phyloP scores from a whole-genome alignment of 352 stramenopile genomes.

The Plasmopara halstedii region DNA sequence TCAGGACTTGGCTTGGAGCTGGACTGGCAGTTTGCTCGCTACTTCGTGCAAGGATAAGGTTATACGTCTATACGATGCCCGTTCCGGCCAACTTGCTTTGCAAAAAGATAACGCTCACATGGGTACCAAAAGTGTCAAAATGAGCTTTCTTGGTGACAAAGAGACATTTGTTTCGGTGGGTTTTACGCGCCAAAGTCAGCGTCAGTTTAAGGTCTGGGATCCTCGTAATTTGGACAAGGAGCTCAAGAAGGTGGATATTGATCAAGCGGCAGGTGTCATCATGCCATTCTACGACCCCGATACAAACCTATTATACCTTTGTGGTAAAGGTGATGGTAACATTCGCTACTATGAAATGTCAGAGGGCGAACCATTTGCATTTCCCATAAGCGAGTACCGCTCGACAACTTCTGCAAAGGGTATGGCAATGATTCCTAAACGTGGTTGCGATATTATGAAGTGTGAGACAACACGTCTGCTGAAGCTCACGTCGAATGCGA shows the following conservation, averaged over 20 bases:
- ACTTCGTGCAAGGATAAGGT: constrained; percentile 98
- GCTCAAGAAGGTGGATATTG: constrained; percentile 93
- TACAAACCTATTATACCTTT: constrained; percentile 97
- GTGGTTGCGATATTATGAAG: constrained; percentile 95
- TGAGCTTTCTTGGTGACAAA: constrained; percentile 93
- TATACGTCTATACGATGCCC: constrained; percentile 94
- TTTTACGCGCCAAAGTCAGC: constrained; percentile 95
- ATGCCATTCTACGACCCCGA: constrained; percentile 99
- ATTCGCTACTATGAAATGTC: constrained; percentile 99
- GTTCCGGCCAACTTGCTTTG: constrained; percentile 65
- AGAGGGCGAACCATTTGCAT: constrained; percentile 90
- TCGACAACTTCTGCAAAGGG: constrained; percentile 94
- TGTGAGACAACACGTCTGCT: constrained; percentile 95
- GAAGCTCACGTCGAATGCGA: constrained; percentile 94
- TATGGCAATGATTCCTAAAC: constrained; percentile 98
- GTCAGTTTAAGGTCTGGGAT: constrained; percentile 89
- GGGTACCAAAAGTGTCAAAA: constrained; percentile 97
- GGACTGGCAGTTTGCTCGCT: constrained; percentile 90
- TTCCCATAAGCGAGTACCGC: constrained; percentile 93
- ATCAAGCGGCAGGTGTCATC: constrained; percentile 97
- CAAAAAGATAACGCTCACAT: constrained; percentile 92
- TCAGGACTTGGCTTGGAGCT: constrained; percentile 98
- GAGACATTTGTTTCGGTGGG: constrained; percentile 96
- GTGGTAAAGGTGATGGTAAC: constrained; percentile 97
- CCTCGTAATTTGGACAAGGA: constrained; percentile 88